These are phyloP conservation scores for Populus hybrid DNA, from an alignment of 441 rosid species.

Conservation along the genomic window DNA sequence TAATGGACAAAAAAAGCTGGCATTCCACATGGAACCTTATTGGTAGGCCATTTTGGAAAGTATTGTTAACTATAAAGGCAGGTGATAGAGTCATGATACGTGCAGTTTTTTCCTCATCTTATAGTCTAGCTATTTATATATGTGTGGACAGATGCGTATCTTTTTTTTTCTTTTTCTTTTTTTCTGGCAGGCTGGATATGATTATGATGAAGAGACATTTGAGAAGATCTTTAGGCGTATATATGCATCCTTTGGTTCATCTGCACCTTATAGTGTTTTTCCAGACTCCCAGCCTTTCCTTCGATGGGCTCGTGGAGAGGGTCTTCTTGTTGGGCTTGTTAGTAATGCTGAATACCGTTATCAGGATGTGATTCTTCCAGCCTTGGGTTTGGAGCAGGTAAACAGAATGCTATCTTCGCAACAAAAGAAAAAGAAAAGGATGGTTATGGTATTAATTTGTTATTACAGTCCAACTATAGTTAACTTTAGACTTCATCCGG, in stretches of 20 bases:
- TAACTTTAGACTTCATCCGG: background rate
- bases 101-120: background rate
- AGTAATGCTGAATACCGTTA: conserved; percentile 93
- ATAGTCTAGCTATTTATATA: too few relatives aligned
- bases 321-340: conserved; percentile 71
- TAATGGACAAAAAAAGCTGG: background rate
- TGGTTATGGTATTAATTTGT: background rate
- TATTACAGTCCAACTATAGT: background rate
- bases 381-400: conserved; percentile 81
- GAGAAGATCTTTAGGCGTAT: conserved; percentile 84
- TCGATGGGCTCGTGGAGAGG: conserved; percentile 74
- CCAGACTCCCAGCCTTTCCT: conserved; percentile 81
- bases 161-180: background rate
- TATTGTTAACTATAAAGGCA: background rate
- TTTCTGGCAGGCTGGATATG: conserved; percentile 84
- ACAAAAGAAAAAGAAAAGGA: background rate
- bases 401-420: background rate
- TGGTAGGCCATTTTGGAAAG: background rate
- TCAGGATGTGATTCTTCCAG: conserved; percentile 87
- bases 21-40: background rate
- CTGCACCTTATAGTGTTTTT: conserved; percentile 84
- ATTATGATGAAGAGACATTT: conserved; percentile 85
- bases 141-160: background rate
- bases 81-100: background rate
- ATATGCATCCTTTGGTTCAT: conserved; percentile 91